Conservation (phyloP, 2,329 filamentous ascomycete species). For the Botrytis medusae region DNA sequence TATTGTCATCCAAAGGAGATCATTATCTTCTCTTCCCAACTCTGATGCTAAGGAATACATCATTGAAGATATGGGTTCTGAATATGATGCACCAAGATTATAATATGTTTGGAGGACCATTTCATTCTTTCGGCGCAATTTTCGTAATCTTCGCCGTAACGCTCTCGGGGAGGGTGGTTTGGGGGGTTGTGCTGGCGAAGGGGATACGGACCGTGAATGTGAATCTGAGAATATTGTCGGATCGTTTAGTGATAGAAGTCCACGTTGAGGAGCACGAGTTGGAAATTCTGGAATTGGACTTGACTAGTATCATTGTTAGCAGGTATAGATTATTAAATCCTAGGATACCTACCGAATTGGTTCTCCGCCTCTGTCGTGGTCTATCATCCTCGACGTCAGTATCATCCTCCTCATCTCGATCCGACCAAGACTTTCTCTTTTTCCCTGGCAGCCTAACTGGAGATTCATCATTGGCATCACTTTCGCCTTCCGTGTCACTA, state of each 20-base stretch:
- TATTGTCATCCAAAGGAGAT: slow-evolving; percentile 91
- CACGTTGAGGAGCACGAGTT: slow-evolving; percentile 57
- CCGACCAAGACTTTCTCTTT: slow-evolving; percentile 80
- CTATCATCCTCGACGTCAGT: slow-evolving; percentile 66
- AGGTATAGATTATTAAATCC: slow-evolving; percentile 26
- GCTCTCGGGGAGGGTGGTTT: slow-evolving; percentile 68
- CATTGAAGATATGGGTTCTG: slow-evolving; percentile 91
- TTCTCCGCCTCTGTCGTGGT: slow-evolving; percentile 77
- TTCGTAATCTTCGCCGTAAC: slow-evolving; percentile 70
- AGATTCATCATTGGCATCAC: slow-evolving; percentile 52
- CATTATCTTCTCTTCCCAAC: slow-evolving; percentile 93
- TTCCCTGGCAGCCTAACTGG: slow-evolving; percentile 56
- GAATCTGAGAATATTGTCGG: slow-evolving; percentile 47
- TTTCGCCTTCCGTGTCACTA: slow-evolving; percentile 55
- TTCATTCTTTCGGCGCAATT: slow-evolving; percentile 76
- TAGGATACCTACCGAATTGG: slow-evolving; percentile 70
- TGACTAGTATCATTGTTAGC: slow-evolving; percentile 47
- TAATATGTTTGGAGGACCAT: slow-evolving; percentile 78
- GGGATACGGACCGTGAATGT: slow-evolving; percentile 41
- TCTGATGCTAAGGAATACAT: slow-evolving; percentile 94
- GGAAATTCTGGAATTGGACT: slow-evolving; percentile 66
- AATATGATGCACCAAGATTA: slow-evolving; percentile 81
- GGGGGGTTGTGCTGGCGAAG: slow-evolving; percentile 57
- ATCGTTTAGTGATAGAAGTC: slow-evolving; percentile 57
- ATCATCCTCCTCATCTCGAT: slow-evolving; percentile 63